Evolutionary conservation across 352 stramenopile species (phyloP).

Genomic region (Thalassiosira livingstoniorum): DNA sequence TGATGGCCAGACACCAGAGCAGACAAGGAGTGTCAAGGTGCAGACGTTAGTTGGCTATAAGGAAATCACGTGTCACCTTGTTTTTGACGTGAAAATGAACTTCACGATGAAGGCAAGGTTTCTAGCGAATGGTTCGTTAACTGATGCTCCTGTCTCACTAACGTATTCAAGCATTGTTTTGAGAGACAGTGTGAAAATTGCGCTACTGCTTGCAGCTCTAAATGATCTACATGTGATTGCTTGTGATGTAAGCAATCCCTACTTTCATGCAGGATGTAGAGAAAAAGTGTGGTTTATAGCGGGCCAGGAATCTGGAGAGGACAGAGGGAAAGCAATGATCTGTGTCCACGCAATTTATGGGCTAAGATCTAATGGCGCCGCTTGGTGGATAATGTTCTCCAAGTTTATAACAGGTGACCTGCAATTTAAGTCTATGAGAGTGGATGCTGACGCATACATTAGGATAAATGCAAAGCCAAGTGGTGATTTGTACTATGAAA

Average conservation of each 20-base stretch:
- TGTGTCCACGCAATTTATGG: conserved; percentile 64
- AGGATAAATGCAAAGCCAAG: conserved; percentile 9
- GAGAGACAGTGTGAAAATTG: conserved; percentile 31
- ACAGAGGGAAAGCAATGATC: conserved; percentile 44
- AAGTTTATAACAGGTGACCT: conserved; percentile 47
- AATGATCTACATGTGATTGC: conserved; percentile 57
- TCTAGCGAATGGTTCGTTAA: conserved; percentile 46
- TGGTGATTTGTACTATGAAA: conserved; percentile 60
- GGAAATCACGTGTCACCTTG: conserved; percentile 54
- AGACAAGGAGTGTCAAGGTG: conserved; percentile 12
- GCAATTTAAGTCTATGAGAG: conserved; percentile 44
- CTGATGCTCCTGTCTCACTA: conserved; percentile 3
- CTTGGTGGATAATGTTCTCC: conserved; percentile 52
- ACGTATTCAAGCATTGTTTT: conserved; percentile 59
- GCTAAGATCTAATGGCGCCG: conserved; percentile 48
- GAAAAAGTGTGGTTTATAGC: conserved; percentile 38
- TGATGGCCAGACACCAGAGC: conserved; percentile 15
- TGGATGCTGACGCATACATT: conserved; percentile 60
- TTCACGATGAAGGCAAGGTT: conserved; percentile 63
- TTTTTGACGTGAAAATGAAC: conserved; percentile 74
- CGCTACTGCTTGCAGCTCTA: conserved; percentile 46
- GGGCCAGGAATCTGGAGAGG: conserved; percentile 61
- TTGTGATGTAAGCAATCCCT: conserved; percentile 55
- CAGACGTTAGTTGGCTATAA: conserved; percentile 34
- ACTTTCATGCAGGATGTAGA: conserved; percentile 15